Base-by-base conservation (phyloP, 2,329 filamentous ascomycete species). In the Septoria petroselini region DNA sequence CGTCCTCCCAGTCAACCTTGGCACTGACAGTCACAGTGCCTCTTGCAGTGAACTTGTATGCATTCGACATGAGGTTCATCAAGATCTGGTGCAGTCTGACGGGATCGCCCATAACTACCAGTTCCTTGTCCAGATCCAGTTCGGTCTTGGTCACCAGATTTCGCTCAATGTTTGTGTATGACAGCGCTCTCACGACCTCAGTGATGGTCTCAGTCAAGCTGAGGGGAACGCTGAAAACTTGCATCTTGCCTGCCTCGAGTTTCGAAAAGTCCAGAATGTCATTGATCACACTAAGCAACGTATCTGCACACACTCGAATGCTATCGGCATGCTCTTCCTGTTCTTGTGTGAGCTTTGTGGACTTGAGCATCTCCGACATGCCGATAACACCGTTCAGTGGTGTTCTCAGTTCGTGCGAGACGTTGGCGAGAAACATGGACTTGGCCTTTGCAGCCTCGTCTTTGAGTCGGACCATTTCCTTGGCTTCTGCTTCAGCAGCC, bases 31-130 rank as follows among this genome's bases (percentile, higher is more conserved):
- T 94, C 51, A 96, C 87, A 0, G 85, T 87, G 0, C 91, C 91
- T 50, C 85, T 80, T 50, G 91, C 86, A 0, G 91, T 96, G 65
- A 96, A 96, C 66, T 96, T 96, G 69, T 95, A 85, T 64, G 87
- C 91, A 72, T 96, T 96, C 55, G 86, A 87, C 35, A 96, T 86
- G 19, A 96, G 78, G 63, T 96, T 96, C 58, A 88, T 87, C 25
- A 77, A 58, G 30, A 76, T 74, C 51, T 77, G 74, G 54, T 77
- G 74, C 3, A 77, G 60, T n/a, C 74, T 68, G 2, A 77, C 73
- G 2, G 74, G 74, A 54, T 77, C 75, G 7, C 74, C 74, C 67
- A 76, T 71, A 7, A 77, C 74, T 5, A 75, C 68, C 48, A 81
- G 69, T 40, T 80, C 72, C 2, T 76, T 71, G 41, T 82, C 76